These are phyloP conservation scores for Ophiocordyceps camponoti-saundersi DNA, from an alignment of 2,329 filamentous ascomycete species.

Conservation along the genomic window DNA sequence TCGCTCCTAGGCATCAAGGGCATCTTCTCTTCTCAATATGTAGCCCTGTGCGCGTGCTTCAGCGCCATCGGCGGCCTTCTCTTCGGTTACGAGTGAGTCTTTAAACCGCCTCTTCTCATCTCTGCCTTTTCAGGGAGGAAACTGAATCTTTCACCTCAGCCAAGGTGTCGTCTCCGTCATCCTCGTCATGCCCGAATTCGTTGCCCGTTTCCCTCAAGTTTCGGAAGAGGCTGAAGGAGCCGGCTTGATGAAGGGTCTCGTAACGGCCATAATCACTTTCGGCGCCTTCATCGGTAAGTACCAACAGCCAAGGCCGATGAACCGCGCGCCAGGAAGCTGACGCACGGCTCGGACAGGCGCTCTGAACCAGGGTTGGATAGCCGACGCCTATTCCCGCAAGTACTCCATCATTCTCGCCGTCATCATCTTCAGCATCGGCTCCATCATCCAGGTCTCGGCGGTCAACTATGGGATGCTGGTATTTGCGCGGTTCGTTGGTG, in stretches of 20 bases:
- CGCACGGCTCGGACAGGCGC: slow-evolving; percentile 16
- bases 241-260: slow-evolving; percentile 22
- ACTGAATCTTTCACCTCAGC: slow-evolving; percentile 1
- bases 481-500: slow-evolving; percentile 22
- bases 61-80: slow-evolving; percentile 21
- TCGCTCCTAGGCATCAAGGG: slow-evolving; percentile 15
- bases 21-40: slow-evolving; percentile 14
- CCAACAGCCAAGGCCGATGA: too few species aligned
- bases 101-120: not conserved
- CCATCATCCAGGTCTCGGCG: slow-evolving; percentile 23
- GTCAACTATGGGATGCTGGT: slow-evolving; percentile 23
- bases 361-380: slow-evolving; percentile 20
- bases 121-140: too few species aligned
- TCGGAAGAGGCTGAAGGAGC: slow-evolving; percentile 17
- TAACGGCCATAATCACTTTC: slow-evolving; percentile 30
- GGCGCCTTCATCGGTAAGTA: slow-evolving; percentile 23
- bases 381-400: slow-evolving; percentile 15
- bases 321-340: not conserved
- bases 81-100: slow-evolving; percentile 14
- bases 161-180: slow-evolving; percentile 23
- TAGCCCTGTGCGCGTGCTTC: slow-evolving; percentile 15
- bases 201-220: slow-evolving; percentile 14
- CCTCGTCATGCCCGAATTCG: slow-evolving; percentile 18
- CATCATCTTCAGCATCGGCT: slow-evolving; percentile 20
- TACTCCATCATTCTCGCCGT: slow-evolving; percentile 16